Evolutionary conservation across 1,284 basidiomycete species (phyloP), one percentile per base, ranked within the genome.

Genomic region (Ustilago cynodontis): DNA sequence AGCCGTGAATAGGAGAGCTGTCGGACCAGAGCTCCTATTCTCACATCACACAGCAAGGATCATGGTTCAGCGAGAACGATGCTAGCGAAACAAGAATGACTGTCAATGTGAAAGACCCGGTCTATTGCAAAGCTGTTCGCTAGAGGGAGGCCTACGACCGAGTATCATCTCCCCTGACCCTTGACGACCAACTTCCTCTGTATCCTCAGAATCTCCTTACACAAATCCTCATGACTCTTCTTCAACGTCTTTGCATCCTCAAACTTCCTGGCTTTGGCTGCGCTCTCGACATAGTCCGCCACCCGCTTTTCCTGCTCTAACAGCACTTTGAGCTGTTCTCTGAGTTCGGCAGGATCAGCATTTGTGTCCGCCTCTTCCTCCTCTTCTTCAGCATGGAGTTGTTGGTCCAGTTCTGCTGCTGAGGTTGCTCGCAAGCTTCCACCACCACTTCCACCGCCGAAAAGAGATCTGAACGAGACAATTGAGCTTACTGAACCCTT

Each of bases 261-360:
- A 22, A 85, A 78, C 59, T 85, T 83, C 14, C 84, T 62, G 20
- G 72, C 68, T 41, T 73, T 79, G 20, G 72, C 65, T 1, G 84
- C 84, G 5, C 71, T 67, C 31, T 71, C 80, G 18, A 82, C 71
- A 54, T 81, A 85, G 20, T 70, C 68, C 7, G 65, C 59, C 9
- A 86, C 73, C 1, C 80, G 65, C 45, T 63, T 58, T 56, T 81
- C 78, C 61, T 86, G 84, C 55, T 84, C 82, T n/a, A 73, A 35
- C 50, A 86, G 57, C 26, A 83, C 79, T 7, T 68, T 65, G 39
- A 85, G 67, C 50, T 81, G 74, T 26, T 80, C 74, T 24, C 49
- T 52, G 26, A 73, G 60, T 55, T 76, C 67, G 2, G 59, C 50
- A 2, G 71, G 65, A 18, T 68, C 58, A 3, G 67, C 61, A 18